phyloP scores from a whole-genome alignment of 352 stramenopile species.

The Pythium apleroticum region DNA sequence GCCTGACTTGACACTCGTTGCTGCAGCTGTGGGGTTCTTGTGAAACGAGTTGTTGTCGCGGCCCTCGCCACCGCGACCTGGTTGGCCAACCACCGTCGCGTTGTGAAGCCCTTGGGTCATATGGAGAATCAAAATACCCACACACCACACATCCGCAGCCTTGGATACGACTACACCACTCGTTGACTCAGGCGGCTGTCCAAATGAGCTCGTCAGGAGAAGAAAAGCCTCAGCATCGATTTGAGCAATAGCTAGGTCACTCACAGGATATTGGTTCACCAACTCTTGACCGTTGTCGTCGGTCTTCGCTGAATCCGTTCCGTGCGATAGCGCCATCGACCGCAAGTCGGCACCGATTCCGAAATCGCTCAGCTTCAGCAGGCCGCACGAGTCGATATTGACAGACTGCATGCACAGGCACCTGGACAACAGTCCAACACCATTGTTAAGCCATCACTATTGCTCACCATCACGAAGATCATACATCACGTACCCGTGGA shows the following conservation, averaged over 20 bases:
- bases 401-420: constrained; percentile 46
- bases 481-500: constrained; percentile 48
- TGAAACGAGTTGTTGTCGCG: not conserved
- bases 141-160: constrained; percentile 47
- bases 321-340: not conserved
- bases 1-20: not conserved
- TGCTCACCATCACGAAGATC: not conserved
- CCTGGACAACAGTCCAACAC: constrained; percentile 19
- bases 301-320: not conserved
- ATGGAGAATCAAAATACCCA: constrained; percentile 57
- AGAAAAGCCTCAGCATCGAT: not conserved
- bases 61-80: not conserved
- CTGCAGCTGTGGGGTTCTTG: not conserved
- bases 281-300: not conserved
- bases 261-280: constrained; percentile 2
- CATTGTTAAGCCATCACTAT: not conserved
- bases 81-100: not conserved
- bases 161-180: constrained; percentile 27
- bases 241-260: not conserved
- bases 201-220: not conserved
- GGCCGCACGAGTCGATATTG: constrained; percentile 60
- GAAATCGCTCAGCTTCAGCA: constrained; percentile 60
- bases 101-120: constrained; percentile 38
- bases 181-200: constrained; percentile 20
- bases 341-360: constrained; percentile 26